Evolutionary conservation across 2,329 filamentous ascomycete species (phyloP).

Genomic region (Xylariaceae sp.): DNA sequence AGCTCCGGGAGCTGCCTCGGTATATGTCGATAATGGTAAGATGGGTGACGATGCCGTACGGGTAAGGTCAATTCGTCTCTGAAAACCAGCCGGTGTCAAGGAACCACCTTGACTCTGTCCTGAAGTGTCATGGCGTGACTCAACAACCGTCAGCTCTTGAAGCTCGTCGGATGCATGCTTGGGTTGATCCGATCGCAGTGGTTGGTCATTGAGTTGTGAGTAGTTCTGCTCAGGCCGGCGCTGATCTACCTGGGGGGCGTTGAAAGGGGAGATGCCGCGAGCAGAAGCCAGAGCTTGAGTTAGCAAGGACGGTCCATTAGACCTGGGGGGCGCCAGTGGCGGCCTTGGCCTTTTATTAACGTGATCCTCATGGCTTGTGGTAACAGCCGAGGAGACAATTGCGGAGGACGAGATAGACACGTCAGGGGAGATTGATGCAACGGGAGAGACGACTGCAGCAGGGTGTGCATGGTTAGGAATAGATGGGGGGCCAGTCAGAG

Average conservation of each 20-base stretch:
- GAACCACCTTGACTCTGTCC: constrained; percentile 45
- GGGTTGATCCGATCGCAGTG: constrained; percentile 27
- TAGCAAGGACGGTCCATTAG: constrained; percentile 60
- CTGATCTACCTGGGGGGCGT: constrained; percentile 35
- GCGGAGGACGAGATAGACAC: constrained; percentile 32
- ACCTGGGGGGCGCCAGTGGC: constrained; percentile 49
- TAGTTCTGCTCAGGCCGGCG: constrained; percentile 35
- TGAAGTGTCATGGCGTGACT: constrained; percentile 44
- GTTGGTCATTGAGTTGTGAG: constrained; percentile 27
- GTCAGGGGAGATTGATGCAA: constrained; percentile 22
- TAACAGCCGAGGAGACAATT: constrained; percentile 34
- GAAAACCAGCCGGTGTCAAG: constrained; percentile 45
- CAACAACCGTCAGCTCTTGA: constrained; percentile 28
- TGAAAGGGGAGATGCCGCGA: constrained; percentile 53
- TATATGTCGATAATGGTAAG: constrained; percentile 14
- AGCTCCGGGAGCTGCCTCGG: constrained; percentile 27
- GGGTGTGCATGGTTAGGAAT: constrained; percentile 32
- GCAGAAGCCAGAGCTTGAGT: constrained; percentile 64
- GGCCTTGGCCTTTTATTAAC: constrained; percentile 55
- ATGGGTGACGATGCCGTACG: constrained; percentile 38
- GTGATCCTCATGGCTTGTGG: constrained; percentile 44
- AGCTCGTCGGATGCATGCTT: constrained; percentile 31
- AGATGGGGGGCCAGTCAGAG: constrained; percentile 37
- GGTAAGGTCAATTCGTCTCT: constrained; percentile 41
- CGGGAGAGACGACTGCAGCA: constrained; percentile 30